phyloP scores from a whole-genome alignment of 2,329 filamentous ascomycete genomes.

The Dactylonectria estremocensis region DNA sequence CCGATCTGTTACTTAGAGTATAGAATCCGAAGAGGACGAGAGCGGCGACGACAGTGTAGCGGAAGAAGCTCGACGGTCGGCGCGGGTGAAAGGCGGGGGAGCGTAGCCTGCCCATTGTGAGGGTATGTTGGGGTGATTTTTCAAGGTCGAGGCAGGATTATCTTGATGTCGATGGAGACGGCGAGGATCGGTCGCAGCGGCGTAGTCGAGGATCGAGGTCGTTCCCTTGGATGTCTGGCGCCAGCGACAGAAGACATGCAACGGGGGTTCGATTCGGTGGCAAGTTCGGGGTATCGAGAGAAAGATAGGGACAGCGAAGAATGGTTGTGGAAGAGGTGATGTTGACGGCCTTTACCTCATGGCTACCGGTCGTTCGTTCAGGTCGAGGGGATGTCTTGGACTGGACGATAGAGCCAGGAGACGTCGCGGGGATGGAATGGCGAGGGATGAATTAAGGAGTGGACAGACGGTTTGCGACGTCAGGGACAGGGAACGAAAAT shows the following conservation, averaged over 20 bases:
- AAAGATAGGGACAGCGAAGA: too few relatives aligned
- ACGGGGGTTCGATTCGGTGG: constrained; percentile 14
- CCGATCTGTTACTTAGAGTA: constrained; percentile 39
- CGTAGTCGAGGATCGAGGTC: neutral
- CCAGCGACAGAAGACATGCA: constrained; percentile 32
- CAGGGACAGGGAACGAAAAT: constrained; percentile 7
- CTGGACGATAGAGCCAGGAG: constrained; percentile 6
- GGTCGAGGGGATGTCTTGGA: constrained; percentile 8
- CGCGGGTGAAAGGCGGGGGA: constrained; percentile 60
- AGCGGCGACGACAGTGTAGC: constrained; percentile 57
- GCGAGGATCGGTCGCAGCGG: neutral
- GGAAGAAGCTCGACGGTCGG: constrained; percentile 60
- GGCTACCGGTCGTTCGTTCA: neutral
- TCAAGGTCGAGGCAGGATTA: neutral
- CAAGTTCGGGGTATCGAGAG: neutral
- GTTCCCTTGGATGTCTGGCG: constrained; percentile 23
- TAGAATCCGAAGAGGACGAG: constrained; percentile 55
- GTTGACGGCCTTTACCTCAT: constrained; percentile 5
- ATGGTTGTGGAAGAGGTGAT: neutral
- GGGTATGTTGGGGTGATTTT: neutral
- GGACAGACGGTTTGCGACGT: constrained; percentile 11
- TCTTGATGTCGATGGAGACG: constrained; percentile 7
- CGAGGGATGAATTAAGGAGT: constrained; percentile 12
- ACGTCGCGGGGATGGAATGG: neutral
- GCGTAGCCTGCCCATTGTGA: constrained; percentile 52